Evolutionary conservation across 805 yeast species (phyloP), one percentile per base, ranked within the genome.

Genomic region (Sugiyamaella lignohabitans): DNA sequence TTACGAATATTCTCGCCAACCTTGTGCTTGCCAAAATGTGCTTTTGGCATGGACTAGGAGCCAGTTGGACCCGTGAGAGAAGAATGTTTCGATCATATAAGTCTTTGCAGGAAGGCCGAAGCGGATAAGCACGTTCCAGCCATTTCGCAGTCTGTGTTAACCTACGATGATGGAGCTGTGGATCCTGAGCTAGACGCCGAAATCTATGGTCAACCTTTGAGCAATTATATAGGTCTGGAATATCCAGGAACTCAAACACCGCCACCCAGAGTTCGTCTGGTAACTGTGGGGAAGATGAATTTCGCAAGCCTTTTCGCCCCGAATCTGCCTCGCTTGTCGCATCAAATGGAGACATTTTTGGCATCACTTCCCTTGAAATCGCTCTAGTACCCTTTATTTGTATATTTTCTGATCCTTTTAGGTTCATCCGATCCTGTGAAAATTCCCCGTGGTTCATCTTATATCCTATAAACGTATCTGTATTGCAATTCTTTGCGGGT

Each of bases 251-350:
- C 21, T 47, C 46, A 29, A 60, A 43, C 10, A 59, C 47, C 21
- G 42, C 24, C 22, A 52, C 20, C 54, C 55, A 51, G 14, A 60
- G 43, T 49, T 58, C 63, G 40, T 51, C 51, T 19, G 64, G 64
- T 8, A 57, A 11, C 20, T 16, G 21, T 16, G 32, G 32, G 14
- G 14, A 14, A 27, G 32, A 27, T 27, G 32, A 27, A 8, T 8
- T 27, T 27, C 14, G 32, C 14, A 14, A 27, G 32, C n/a, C n/a
- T n/a, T n/a, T n/a, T n/a, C n/a, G n/a, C n/a, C n/a, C n/a, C n/a
- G n/a, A n/a, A n/a, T n/a, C n/a, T n/a, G n/a, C n/a, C n/a, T n/a
- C n/a, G n/a, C n/a, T n/a, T n/a, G n/a, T n/a, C n/a, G n/a, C n/a
- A n/a, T n/a, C n/a, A n/a, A n/a, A n/a, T n/a, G n/a, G n/a, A n/a